phyloP scores from a whole-genome alignment of 345 rosid species.

The Arabidopsis suecica region DNA sequence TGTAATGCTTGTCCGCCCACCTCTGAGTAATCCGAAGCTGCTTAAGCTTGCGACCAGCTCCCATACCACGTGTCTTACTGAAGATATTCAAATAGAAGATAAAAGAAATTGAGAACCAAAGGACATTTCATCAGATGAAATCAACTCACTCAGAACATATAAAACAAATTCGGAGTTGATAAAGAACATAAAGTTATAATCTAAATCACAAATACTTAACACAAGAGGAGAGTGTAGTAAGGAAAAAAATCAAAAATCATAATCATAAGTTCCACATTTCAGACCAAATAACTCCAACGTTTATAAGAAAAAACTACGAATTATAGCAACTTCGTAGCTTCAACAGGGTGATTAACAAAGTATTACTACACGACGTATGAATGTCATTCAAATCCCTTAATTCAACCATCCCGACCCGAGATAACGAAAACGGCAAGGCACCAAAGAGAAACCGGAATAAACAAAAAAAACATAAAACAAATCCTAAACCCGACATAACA shows the following conservation, averaged over 20 bases:
- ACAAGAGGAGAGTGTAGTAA: background rate
- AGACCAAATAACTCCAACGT: background rate
- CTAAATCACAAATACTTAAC: background rate
- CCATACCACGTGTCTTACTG: slow-evolving; percentile 72
- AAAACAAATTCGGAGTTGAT: background rate
- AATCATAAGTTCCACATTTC: background rate
- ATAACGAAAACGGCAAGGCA: too few species aligned
- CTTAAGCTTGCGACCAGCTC: slow-evolving; percentile 81
- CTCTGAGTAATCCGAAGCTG: slow-evolving; percentile 76
- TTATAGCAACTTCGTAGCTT: background rate
- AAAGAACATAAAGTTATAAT: background rate
- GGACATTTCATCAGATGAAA: background rate
- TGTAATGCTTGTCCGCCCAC: slow-evolving; percentile 95
- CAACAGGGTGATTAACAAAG: background rate
- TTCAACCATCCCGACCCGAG: too few species aligned
- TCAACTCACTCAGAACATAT: background rate
- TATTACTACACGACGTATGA: too few species aligned
- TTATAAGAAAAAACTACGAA: background rate
- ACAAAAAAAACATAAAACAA: background rate
- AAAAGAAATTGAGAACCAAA: background rate
- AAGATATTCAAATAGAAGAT: background rate
- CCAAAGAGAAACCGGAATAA: too few species aligned
- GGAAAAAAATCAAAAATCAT: background rate
- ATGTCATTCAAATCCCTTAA: too few species aligned
- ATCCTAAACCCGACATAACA: background rate